Conservation (phyloP, 495 filamentous ascomycete genomes). For the Trichoderma reesei region DNA sequence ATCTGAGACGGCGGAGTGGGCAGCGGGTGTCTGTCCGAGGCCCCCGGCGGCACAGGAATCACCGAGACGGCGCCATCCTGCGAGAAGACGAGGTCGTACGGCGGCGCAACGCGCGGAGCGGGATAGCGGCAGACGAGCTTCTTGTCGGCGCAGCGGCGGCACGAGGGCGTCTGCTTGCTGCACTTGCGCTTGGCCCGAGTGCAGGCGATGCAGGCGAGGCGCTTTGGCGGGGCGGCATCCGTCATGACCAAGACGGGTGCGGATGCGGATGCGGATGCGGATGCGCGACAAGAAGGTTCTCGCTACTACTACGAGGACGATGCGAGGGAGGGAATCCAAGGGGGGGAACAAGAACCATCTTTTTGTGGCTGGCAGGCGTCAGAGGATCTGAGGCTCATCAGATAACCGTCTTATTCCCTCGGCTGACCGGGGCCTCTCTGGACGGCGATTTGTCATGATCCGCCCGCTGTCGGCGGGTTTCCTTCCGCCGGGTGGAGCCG, state of each 20-base stretch:
- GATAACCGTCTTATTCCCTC: not conserved
- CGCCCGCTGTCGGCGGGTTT: not conserved
- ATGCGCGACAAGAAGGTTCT: no score
- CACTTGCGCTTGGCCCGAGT: slow-evolving; percentile 45
- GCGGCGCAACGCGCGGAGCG: not conserved
- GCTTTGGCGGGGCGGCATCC: not conserved
- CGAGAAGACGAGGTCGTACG: slow-evolving; percentile 1
- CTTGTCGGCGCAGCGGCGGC: slow-evolving; percentile 36
- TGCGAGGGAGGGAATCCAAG: no score
- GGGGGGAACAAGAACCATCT: no score
- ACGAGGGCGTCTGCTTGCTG: slow-evolving; percentile 37
- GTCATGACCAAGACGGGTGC: not conserved
- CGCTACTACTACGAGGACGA: no score
- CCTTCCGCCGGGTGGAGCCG: slow-evolving; percentile 1
- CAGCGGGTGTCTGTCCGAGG: not conserved
- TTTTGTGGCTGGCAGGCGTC: not conserved
- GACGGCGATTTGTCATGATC: not conserved
- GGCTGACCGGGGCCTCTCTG: not conserved
- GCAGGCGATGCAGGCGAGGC: slow-evolving; percentile 31
- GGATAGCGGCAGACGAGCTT: slow-evolving; percentile 37
- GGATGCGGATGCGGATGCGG: no score
- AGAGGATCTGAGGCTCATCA: not conserved
- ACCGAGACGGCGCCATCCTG: not conserved
- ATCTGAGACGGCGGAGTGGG: not conserved
- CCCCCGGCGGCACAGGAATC: not conserved